A percentile compares a stretch with the other conserved stretches of the same genome.
Conservation (phyloP, 2,329 filamentous ascomycete genomes). For the Rutstroemia sp. region DNA sequence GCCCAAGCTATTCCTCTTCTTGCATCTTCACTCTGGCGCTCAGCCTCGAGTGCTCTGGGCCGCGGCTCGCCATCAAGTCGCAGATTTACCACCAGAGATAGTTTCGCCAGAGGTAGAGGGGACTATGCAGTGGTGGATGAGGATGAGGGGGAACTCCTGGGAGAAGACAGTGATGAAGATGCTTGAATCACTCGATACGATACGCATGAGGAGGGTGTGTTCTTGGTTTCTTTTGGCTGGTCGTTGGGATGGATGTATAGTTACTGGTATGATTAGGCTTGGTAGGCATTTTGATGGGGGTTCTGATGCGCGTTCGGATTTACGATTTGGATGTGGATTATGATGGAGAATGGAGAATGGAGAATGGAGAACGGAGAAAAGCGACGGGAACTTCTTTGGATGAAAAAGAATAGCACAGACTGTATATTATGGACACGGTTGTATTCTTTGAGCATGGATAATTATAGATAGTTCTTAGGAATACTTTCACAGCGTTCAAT, state of each 20-base stretch:
- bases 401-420: neutral
- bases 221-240: neutral
- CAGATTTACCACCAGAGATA: constrained; percentile 77
- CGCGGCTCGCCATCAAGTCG: constrained; percentile 35
- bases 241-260: neutral
- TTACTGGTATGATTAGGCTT: neutral
- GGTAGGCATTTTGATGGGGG: neutral
- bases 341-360: neutral
- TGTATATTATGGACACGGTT: neutral
- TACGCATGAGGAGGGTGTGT: neutral
- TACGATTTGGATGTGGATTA: neutral
- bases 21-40: constrained; percentile 65
- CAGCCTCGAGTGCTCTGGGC: constrained; percentile 43
- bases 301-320: neutral
- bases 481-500: too few species aligned
- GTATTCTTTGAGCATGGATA: neutral
- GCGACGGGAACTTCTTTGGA: neutral
- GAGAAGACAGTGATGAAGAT: constrained; percentile 90
- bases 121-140: constrained; percentile 86
- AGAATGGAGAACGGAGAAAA: too few species aligned
- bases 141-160: constrained; percentile 89
- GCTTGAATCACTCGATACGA: constrained; percentile 36
- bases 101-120: constrained; percentile 79
- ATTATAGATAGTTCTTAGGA: too few species aligned
- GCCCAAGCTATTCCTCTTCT: constrained; percentile 62